These are phyloP conservation scores for Scenedesmus sp. DNA, from an alignment of 163 green algal species.

Conservation along the genomic window DNA sequence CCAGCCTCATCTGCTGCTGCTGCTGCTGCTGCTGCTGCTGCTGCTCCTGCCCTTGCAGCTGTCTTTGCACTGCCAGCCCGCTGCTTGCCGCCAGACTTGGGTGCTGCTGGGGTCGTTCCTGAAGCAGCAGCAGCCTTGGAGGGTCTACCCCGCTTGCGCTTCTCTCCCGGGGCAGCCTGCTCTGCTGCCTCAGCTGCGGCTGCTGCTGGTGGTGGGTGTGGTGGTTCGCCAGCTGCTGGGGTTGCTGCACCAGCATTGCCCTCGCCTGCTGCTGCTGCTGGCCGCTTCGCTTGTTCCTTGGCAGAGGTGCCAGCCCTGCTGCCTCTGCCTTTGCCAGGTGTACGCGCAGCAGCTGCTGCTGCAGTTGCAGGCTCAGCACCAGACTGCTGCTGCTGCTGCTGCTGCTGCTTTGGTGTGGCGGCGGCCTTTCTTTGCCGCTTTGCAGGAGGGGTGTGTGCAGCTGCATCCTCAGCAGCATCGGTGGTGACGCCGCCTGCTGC, in stretches of 20 bases:
- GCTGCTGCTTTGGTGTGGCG: conserved; percentile 5
- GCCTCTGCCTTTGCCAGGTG: not conserved
- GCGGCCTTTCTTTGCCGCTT: conserved; percentile 19
- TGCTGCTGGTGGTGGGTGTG: not conserved
- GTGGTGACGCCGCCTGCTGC: not conserved
- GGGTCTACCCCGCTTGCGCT: not conserved
- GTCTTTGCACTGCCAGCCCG: not conserved
- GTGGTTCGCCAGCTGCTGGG: not conserved
- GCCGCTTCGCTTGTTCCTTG: not conserved
- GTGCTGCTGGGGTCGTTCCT: not conserved
- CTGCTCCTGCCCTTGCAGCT: not conserved
- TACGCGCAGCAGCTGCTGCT: conserved; percentile 25
- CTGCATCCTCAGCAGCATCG: not conserved
- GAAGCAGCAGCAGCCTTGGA: not conserved
- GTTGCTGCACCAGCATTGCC: not conserved
- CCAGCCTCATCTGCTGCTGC: not conserved
- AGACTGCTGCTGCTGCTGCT: conserved; percentile 1
- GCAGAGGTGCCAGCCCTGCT: not conserved
- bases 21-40: not conserved
- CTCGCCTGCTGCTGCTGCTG: not conserved
- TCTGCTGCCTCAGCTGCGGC: not conserved
- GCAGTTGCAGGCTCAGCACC: not conserved
- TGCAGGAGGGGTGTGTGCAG: not conserved
- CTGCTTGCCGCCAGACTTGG: too few relatives aligned
- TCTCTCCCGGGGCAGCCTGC: not conserved